Evolutionary conservation across 2,329 filamentous ascomycete species (phyloP).

Genomic region (Calonectria naviculata): DNA sequence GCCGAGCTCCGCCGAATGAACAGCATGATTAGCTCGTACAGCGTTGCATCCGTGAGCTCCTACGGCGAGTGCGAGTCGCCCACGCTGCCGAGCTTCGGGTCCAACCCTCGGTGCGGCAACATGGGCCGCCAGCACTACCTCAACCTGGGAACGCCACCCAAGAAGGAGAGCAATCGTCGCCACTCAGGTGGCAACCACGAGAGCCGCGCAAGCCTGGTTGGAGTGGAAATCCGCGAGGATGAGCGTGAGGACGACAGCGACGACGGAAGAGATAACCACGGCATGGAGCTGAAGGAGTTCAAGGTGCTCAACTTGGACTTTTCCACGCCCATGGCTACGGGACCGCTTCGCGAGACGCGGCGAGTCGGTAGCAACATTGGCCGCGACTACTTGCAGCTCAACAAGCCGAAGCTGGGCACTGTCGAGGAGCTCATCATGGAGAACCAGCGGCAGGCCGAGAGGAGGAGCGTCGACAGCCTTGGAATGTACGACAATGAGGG

Average conservation of each 20-base stretch:
- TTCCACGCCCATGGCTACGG: slow-evolving; percentile 15
- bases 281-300: slow-evolving; percentile 24
- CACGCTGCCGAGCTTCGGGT: slow-evolving; percentile 50
- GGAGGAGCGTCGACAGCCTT: slow-evolving; percentile 51
- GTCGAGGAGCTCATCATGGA: slow-evolving; percentile 41
- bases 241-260: slow-evolving; percentile 34
- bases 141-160: slow-evolving; percentile 49
- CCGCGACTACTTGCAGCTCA: slow-evolving; percentile 27
- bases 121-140: slow-evolving; percentile 60
- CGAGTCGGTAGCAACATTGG: slow-evolving; percentile 32
- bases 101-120: slow-evolving; percentile 42
- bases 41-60: slow-evolving; percentile 51
- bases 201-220: slow-evolving; percentile 26
- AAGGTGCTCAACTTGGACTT: slow-evolving; percentile 16
- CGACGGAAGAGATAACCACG: slow-evolving; percentile 44
- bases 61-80: slow-evolving; percentile 48
- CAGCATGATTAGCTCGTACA: slow-evolving; percentile 60
- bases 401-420: slow-evolving; percentile 37
- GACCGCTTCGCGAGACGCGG: slow-evolving; percentile 29
- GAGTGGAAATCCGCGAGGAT: slow-evolving; percentile 34
- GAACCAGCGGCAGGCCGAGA: slow-evolving; percentile 32
- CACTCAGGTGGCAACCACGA: slow-evolving; percentile 5
- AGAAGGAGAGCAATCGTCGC: slow-evolving; percentile 16
- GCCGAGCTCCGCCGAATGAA: slow-evolving; percentile 69
- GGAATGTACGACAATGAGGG: slow-evolving; percentile 59